A percentile compares a stretch with the other conserved stretches of the same genome.
Evolutionary conservation across 352 stramenopile genomes (phyloP).

Genomic region (Phytophthora sojae): DNA sequence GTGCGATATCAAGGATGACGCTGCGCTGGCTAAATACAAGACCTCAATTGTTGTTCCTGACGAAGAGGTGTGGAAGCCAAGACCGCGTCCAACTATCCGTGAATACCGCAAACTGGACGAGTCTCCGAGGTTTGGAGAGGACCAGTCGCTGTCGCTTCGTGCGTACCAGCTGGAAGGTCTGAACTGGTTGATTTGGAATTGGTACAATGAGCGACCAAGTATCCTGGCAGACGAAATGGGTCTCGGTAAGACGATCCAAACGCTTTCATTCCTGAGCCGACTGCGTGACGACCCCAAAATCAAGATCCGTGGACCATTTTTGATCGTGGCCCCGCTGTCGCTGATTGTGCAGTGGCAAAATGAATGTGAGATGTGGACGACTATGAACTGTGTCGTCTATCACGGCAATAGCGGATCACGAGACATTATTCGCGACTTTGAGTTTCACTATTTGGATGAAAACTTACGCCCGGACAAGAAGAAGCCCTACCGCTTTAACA

Average conservation of each 20-base stretch:
- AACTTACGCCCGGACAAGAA: conserved; percentile 81
- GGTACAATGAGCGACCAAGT: conserved; percentile 89
- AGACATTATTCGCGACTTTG: conserved; percentile 94
- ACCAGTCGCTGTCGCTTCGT: conserved; percentile 76
- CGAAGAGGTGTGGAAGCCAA: conserved; percentile 63
- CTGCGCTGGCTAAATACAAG: conserved; percentile 80
- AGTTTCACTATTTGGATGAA: conserved; percentile 93
- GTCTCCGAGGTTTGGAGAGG: conserved; percentile 77
- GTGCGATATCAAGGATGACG: conserved; percentile 88
- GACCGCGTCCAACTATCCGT: conserved; percentile 73
- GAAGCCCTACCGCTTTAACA: conserved; percentile 90
- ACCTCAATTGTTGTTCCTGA: conserved; percentile 63
- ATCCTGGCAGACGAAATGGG: conserved; percentile 93
- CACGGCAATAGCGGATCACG: conserved; percentile 95
- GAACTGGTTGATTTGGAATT: conserved; percentile 92
- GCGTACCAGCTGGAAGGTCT: conserved; percentile 90
- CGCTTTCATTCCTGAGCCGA: conserved; percentile 94
- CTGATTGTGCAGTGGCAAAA: conserved; percentile 99
- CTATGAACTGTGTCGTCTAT: conserved; percentile 99
- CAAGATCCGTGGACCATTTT: conserved; percentile 94
- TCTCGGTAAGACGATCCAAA: conserved; percentile 95
- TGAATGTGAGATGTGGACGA: conserved; percentile 98
- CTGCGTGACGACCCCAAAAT: conserved; percentile 92
- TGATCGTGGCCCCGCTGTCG: conserved; percentile 98
- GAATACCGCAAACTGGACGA: conserved; percentile 90